Percentiles rank a stretch among this genome's conserved stretches.
Evolutionary conservation across 2,329 filamentous ascomycete species (phyloP).

Genomic region (Exophiala calicioides): DNA sequence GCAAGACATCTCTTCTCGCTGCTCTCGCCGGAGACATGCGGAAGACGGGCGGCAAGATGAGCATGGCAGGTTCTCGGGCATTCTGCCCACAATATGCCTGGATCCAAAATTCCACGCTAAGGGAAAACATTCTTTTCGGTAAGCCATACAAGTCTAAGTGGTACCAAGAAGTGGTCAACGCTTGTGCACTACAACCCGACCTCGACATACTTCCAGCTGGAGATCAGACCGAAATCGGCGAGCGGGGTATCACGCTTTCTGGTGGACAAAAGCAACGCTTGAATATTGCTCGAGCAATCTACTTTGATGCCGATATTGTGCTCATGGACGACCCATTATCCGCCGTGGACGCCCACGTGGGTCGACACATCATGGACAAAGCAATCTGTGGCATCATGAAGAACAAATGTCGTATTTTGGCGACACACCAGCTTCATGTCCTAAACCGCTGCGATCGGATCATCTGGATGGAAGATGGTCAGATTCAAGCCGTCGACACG

Average conservation of each 20-base stretch:
- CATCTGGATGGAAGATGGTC: conserved; percentile 87
- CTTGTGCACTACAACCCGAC: conserved; percentile 82
- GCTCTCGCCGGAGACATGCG: conserved; percentile 94
- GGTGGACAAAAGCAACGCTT: conserved; percentile 93
- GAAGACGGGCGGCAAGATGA: conserved; percentile 71
- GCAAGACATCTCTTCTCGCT: conserved; percentile 85
- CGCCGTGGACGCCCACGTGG: conserved; percentile 58
- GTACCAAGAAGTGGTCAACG: conserved; percentile 82
- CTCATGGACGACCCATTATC: conserved; percentile 67
- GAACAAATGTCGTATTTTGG: conserved; percentile 85
- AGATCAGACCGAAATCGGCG: conserved; percentile 89
- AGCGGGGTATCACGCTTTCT: conserved; percentile 91
- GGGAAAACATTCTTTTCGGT: conserved; percentile 88
- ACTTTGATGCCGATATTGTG: conserved; percentile 63
- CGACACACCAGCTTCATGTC: conserved; percentile 94
- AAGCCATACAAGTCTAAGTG: conserved; percentile 72
- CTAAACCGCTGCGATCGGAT: conserved; percentile 87
- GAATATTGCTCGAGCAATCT: conserved; percentile 82
- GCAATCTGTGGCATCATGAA: conserved; percentile 87
- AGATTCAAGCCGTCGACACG: conserved; percentile 81
- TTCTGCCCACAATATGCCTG: conserved; percentile 97
- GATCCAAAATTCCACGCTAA: conserved; percentile 90
- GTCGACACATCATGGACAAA: conserved; percentile 80
- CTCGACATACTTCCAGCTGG: conserved; percentile 90
- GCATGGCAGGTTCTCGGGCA: conserved; percentile 75